Evolutionary conservation across 345 rosid genomes (phyloP).

Genomic region (Populus euphratica): DNA sequence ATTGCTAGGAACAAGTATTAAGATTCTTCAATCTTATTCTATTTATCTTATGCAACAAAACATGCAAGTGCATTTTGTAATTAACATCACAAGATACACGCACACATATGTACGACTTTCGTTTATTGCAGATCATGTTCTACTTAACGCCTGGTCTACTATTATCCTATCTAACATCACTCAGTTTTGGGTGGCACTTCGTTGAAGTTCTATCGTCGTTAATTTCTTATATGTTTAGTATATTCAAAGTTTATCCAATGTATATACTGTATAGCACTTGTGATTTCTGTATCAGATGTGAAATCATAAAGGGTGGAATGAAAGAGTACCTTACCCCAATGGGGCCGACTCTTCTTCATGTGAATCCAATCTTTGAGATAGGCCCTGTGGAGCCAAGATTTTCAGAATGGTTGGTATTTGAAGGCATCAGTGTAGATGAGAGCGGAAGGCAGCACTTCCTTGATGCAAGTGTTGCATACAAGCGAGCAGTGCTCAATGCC

Average conservation of each 20-base stretch:
- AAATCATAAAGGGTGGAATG: slow-evolving; percentile 81
- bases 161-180: too few species aligned
- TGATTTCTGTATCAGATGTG: slow-evolving; percentile 46
- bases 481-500: slow-evolving; percentile 85
- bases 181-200: too few species aligned
- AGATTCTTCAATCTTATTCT: too few species aligned
- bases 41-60: too few species aligned
- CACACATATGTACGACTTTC: too few species aligned
- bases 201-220: too few species aligned
- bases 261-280: neutral
- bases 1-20: neutral
- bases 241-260: neutral
- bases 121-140: too few species aligned
- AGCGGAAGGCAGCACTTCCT: slow-evolving; percentile 78
- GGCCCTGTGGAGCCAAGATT: slow-evolving; percentile 94
- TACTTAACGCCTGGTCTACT: too few species aligned
- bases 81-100: too few species aligned
- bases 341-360: slow-evolving; percentile 90
- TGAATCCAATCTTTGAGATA: slow-evolving; percentile 85
- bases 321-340: slow-evolving; percentile 91
- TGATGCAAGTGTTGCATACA: slow-evolving; percentile 84
- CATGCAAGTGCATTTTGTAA: too few species aligned
- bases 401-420: slow-evolving; percentile 93
- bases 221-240: too few species aligned
- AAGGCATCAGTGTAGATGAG: slow-evolving; percentile 88